phyloP scores from a whole-genome alignment of 2,329 filamentous ascomycete genomes.

The Trichoderma arundinaceum region DNA sequence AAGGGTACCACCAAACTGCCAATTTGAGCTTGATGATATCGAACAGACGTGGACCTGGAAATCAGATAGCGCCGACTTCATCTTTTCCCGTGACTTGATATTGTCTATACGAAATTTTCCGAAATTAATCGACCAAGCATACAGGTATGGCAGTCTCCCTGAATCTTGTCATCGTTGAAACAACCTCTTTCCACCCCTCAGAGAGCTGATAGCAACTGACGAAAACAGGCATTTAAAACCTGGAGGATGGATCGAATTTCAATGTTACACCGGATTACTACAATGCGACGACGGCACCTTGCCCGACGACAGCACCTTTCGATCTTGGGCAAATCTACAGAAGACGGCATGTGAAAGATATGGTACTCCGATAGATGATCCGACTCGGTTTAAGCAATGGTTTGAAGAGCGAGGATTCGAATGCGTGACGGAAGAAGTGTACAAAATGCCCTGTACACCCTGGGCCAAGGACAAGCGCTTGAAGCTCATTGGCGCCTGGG shows the following conservation, averaged over 20 bases:
- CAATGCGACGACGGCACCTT: conserved; percentile 44
- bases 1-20: conserved; percentile 46
- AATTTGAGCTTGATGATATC: conserved; percentile 47
- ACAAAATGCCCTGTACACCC: conserved; percentile 53
- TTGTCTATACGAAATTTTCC: conserved; percentile 43
- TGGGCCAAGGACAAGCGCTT: conserved; percentile 57
- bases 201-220: background rate
- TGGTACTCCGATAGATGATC: conserved; percentile 41
- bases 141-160: conserved; percentile 37
- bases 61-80: conserved; percentile 44
- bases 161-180: background rate
- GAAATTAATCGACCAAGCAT: conserved; percentile 44
- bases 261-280: conserved; percentile 40
- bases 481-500: conserved; percentile 53
- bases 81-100: conserved; percentile 43
- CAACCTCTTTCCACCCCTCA: background rate
- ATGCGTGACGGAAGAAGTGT: conserved; percentile 53
- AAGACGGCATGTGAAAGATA: conserved; percentile 38
- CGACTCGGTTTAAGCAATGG: conserved; percentile 40
- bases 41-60: conserved; percentile 48
- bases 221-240: conserved; percentile 41
- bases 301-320: conserved; percentile 36
- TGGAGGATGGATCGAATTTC: conserved; percentile 45
- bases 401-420: conserved; percentile 58
- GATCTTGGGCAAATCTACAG: conserved; percentile 38